Evolutionary conservation across 2,329 filamentous ascomycete genomes (phyloP).

Genomic region (Monilinia laxa): DNA sequence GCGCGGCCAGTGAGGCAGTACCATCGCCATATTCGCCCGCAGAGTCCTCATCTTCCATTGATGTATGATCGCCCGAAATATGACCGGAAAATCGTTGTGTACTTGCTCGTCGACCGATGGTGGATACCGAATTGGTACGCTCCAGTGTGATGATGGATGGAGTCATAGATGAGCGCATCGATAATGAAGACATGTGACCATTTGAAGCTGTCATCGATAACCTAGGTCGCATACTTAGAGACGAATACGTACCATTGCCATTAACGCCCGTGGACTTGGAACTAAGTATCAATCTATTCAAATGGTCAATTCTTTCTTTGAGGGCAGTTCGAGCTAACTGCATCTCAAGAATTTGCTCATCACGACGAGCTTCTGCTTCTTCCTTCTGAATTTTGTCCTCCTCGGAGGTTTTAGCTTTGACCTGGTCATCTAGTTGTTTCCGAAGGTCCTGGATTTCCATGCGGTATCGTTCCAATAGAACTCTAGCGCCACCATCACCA

Average conservation of each 20-base stretch:
- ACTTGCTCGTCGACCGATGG: conserved; percentile 35
- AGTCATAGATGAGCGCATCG: conserved; percentile 67
- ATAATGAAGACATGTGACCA: conserved; percentile 52
- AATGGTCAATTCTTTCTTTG: conserved; percentile 95
- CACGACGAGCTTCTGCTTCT: conserved; percentile 82
- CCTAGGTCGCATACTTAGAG: conserved; percentile 62
- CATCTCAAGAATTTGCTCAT: conserved; percentile 98
- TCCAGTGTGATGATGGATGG: conserved; percentile 59
- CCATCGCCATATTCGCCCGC: conserved; percentile 84
- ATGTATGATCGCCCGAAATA: conserved; percentile 32
- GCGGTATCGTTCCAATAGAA: conserved; percentile 87
- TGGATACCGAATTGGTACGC: conserved; percentile 57
- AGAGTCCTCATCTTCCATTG: conserved; percentile 62
- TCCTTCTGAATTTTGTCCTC: conserved; percentile 72
- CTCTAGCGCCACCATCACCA: conserved; percentile 81
- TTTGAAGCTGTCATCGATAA: conserved; percentile 48
- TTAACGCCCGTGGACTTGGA: conserved; percentile 97
- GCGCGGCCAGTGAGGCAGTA: conserved; percentile 75
- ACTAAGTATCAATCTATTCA: conserved; percentile 91
- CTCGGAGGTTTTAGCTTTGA: conserved; percentile 65
- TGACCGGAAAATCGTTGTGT: conserved; percentile 30
- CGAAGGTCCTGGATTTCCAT: conserved; percentile 77
- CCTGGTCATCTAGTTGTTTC: conserved; percentile 78
- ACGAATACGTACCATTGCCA: conserved; percentile 67
- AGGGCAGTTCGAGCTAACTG: conserved; percentile 91